Evolutionary conservation across 306 rosid species (phyloP), one percentile per base, ranked within the genome.

Genomic region (Trifolium dubium): DNA sequence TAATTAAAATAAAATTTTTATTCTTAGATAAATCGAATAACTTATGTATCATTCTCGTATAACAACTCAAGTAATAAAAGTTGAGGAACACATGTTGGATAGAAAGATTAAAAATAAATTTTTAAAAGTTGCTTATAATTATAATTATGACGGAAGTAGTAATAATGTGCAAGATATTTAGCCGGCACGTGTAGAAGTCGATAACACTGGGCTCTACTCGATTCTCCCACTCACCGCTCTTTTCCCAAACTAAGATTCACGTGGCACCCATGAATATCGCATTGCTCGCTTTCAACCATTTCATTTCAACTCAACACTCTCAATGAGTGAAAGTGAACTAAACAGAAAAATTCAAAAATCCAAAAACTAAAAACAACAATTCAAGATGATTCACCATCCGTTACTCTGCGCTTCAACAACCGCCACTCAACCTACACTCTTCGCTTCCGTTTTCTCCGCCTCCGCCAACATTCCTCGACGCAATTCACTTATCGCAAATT

Each of bases 341-440:
- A 17, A 8, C 5, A 17, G 3, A 47, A 13, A 13, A 13, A 51
- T 2, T 49, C 19, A n/a, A 10, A 10, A 40, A 9, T 9, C 15
- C 4, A 17, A 50, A 15, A 51, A 6, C 15, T 1, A 17, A 50
- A 15, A 51, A 6, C 30, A 54, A 14, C 66, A 14, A 30, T 55
- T 30, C 37, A 71, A 23, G 18, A 91, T 93, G 98, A 85, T 87
- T 67, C 86, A 80, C 43, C 81, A 85, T 5, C 86, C 89, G 12
- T 76, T 80, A 44, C 87, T 88, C 74, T 78, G 60, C 75, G 75
- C 70, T 75, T 77, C 91, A 30, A 77, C 46, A 43, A 37, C 81
- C 83, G 35, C 81, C 71, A 28, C 87, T 15, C 84, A 71, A 9
- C 54, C 70, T 29, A 73, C 89, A 40, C 77, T 75, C 59, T 49